Evolutionary conservation across 1,139 yeast genomes (phyloP).

Genomic region (Debaryomyces fabryi): DNA sequence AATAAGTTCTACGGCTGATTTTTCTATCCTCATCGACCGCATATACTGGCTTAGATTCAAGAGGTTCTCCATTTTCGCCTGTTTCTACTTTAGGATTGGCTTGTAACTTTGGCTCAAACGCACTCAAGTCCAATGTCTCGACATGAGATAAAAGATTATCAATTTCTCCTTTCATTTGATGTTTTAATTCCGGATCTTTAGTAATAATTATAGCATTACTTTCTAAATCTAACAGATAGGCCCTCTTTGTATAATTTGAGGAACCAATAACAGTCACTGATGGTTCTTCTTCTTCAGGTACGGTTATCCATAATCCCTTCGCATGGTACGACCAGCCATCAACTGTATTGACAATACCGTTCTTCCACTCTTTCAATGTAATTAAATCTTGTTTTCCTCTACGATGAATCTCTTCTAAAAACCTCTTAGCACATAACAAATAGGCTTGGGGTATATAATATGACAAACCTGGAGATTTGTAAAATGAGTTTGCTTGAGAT

Average conservation of each 20-base stretch:
- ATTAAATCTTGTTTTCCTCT: constrained; percentile 52
- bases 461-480: constrained; percentile 80
- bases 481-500: constrained; percentile 92
- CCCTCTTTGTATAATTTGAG: constrained; percentile 88
- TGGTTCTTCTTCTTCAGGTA: constrained; percentile 61
- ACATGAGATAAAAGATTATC: constrained; percentile 60
- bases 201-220: constrained; percentile 82
- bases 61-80: constrained; percentile 18
- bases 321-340: constrained; percentile 98
- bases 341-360: constrained; percentile 78
- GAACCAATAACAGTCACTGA: constrained; percentile 85
- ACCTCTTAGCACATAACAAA: constrained; percentile 70
- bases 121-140: constrained; percentile 51
- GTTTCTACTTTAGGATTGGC: constrained; percentile 14
- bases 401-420: constrained; percentile 56
- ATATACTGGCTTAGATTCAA: constrained; percentile 25
- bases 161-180: constrained; percentile 62
- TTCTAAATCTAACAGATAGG: constrained; percentile 86
- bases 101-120: constrained; percentile 52
- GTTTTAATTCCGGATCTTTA: constrained; percentile 59
- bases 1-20: constrained; percentile 58
- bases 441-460: constrained; percentile 87
- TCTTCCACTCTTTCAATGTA: constrained; percentile 78
- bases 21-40: constrained; percentile 57
- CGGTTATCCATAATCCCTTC: constrained; percentile 89